Percentiles rank a stretch among this genome's conserved stretches.
Conservation (phyloP, 169 alveolate genomes). For the Eimeria brunetti region DNA sequence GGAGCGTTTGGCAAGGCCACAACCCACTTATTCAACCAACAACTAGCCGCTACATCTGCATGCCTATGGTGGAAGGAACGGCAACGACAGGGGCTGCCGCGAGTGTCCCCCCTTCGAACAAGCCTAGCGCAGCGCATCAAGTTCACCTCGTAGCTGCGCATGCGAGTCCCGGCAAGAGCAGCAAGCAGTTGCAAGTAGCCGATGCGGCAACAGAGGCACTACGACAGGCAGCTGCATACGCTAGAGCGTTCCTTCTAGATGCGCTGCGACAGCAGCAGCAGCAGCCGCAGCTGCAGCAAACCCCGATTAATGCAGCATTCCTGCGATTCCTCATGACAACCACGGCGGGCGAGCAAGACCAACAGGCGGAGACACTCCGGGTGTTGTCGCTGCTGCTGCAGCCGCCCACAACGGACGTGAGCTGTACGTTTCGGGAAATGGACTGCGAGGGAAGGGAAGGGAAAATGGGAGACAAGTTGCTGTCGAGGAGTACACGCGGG, state of each 20-base stretch:
- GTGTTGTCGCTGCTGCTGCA: slow-evolving; percentile 63
- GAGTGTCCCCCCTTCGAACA: background rate
- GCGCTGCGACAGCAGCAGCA: slow-evolving; percentile 47
- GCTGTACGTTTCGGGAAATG: background rate
- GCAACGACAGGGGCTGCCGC: slow-evolving; percentile 12
- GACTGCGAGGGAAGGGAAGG: background rate
- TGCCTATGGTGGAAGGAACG: background rate
- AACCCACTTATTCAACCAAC: slow-evolving; percentile 25
- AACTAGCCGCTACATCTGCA: slow-evolving; percentile 46
- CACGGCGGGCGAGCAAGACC: slow-evolving; percentile 34
- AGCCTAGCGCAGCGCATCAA: background rate
- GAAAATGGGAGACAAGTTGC: background rate
- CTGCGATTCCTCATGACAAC: slow-evolving; percentile 56
- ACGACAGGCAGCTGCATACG: slow-evolving; percentile 52
- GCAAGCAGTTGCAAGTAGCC: slow-evolving; percentile 30
- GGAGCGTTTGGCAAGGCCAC: slow-evolving; percentile 29
- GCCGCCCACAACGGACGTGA: slow-evolving; percentile 32
- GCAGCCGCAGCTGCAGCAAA: slow-evolving; percentile 48
- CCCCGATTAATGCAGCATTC: slow-evolving; percentile 55
- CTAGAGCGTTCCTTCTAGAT: slow-evolving; percentile 25
- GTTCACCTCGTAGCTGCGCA: slow-evolving; percentile 32
- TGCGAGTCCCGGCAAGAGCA: background rate
- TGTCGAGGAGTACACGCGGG: background rate
- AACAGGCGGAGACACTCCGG: slow-evolving; percentile 55
- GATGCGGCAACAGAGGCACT: slow-evolving; percentile 60